Percentiles rank a stretch among this genome's conserved stretches.
Conservation (phyloP, 441 rosid species). For the Eutrema salsugineum region DNA sequence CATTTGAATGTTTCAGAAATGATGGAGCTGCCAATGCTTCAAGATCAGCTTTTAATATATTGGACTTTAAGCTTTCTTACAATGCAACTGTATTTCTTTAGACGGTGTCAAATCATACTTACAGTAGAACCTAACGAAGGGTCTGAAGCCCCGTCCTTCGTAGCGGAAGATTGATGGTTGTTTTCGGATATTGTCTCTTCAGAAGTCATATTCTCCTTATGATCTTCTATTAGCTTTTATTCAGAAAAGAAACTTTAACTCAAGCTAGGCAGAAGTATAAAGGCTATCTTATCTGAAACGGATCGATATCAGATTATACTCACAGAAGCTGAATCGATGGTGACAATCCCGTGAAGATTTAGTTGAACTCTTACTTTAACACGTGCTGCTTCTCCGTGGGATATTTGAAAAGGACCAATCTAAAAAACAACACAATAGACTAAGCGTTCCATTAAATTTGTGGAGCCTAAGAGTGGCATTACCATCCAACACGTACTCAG, state of each 20-base stretch:
- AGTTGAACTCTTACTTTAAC: conserved; percentile 61
- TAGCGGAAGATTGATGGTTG: conserved; percentile 30
- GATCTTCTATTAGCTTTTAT: conserved; percentile 42
- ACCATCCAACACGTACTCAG: neutral
- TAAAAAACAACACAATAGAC: conserved; percentile 31
- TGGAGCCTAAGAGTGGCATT: neutral
- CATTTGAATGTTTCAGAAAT: neutral
- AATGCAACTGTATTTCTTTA: neutral
- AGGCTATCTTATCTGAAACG: conserved; percentile 1
- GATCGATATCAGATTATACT: conserved; percentile 25
- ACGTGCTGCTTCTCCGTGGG: conserved; percentile 41
- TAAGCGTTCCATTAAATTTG: neutral
- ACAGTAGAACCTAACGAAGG: conserved; percentile 35
- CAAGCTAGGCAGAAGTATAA: neutral
- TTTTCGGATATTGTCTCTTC: conserved; percentile 37
- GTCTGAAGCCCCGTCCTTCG: conserved; percentile 29
- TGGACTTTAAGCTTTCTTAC: neutral
- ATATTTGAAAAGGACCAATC: conserved; percentile 59
- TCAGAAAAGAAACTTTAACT: conserved; percentile 14
- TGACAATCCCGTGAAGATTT: conserved; percentile 61
- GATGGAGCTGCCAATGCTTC: neutral
- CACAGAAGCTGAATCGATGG: conserved; percentile 57
- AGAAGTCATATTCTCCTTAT: conserved; percentile 23
- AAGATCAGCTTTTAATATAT: neutral
- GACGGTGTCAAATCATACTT: conserved; percentile 24